A percentile compares a stretch with the other conserved stretches of the same genome.
Evolutionary conservation across 2,329 filamentous ascomycete species (phyloP).

Genomic region (Colletotrichum salicis): DNA sequence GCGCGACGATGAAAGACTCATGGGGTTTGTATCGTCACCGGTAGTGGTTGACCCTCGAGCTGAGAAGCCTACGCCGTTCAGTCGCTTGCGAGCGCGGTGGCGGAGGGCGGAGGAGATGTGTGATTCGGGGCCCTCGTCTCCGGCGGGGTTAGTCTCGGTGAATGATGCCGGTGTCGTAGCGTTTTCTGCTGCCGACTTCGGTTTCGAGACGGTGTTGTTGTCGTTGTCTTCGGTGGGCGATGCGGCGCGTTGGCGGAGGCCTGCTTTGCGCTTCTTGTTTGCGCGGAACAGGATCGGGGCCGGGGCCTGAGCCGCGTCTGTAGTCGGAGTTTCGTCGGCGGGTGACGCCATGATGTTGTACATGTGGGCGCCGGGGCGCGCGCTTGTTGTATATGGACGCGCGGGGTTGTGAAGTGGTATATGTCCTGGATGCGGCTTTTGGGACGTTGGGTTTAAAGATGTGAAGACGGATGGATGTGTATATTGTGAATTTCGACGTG

Average conservation of each 20-base stretch:
- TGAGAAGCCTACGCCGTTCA: conserved; percentile 68
- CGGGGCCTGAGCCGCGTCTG: conserved; percentile 29
- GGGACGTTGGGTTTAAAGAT: neutral
- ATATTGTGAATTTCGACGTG: neutral
- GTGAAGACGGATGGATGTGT: neutral
- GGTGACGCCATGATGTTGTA: conserved; percentile 38
- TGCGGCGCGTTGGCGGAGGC: conserved; percentile 61
- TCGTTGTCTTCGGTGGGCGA: conserved; percentile 38
- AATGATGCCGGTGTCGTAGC: conserved; percentile 21
- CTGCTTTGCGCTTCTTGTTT: conserved; percentile 67
- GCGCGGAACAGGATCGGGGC: conserved; percentile 63
- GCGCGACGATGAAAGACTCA: conserved; percentile 1
- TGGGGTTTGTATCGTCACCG: conserved; percentile 41
- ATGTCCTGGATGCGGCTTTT: neutral
- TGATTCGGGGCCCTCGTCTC: conserved; percentile 20
- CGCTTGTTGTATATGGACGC: too few species aligned
- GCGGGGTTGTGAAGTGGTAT: too few species aligned
- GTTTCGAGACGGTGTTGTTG: neutral
- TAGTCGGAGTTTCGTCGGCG: conserved; percentile 35
- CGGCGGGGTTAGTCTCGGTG: conserved; percentile 12
- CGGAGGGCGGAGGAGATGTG: conserved; percentile 43
- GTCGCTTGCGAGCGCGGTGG: conserved; percentile 59
- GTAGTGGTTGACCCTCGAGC: conserved; percentile 41
- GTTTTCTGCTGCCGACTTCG: conserved; percentile 10
- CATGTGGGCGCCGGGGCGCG: neutral